Evolutionary conservation across 2,329 filamentous ascomycete species (phyloP).

Genomic region (Alternaria triticina): DNA sequence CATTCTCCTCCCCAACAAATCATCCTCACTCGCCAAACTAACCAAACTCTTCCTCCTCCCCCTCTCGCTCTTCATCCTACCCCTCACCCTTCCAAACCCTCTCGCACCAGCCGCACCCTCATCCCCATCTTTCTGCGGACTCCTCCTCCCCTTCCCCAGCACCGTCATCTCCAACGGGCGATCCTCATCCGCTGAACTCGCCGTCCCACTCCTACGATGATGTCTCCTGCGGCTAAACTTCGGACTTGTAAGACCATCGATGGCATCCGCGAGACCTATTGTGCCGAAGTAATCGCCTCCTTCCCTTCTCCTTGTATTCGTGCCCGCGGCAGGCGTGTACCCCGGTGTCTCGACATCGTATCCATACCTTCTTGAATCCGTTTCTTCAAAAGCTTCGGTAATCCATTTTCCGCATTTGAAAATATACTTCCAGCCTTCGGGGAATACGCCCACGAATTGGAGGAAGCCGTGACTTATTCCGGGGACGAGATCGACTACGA

Average conservation of each 20-base stretch:
- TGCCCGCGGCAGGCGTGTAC: constrained; percentile 11
- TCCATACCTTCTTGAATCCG: constrained; percentile 30
- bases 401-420: constrained; percentile 83
- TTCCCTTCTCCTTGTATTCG: neutral
- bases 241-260: constrained; percentile 53
- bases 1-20: constrained; percentile 57
- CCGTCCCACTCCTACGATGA: constrained; percentile 59
- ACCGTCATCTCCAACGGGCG: constrained; percentile 78
- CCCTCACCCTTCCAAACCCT: constrained; percentile 20
- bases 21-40: constrained; percentile 56
- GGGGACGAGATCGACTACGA: constrained; percentile 84
- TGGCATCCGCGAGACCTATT: constrained; percentile 81
- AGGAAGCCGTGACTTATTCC: constrained; percentile 93
- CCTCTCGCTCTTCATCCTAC: constrained; percentile 34
- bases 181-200: constrained; percentile 76
- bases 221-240: constrained; percentile 44
- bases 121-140: constrained; percentile 19
- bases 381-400: constrained; percentile 70
- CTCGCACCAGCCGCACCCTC: neutral
- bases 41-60: constrained; percentile 52
- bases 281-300: constrained; percentile 77
- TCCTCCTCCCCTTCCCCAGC: constrained; percentile 31
- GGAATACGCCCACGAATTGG: constrained; percentile 87
- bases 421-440: constrained; percentile 88
- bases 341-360: constrained; percentile 21